Percentiles rank a stretch among this genome's conserved stretches.
Conservation (phyloP, 371 early-diverging fungal species). For the Phascolomyces articulosus region DNA sequence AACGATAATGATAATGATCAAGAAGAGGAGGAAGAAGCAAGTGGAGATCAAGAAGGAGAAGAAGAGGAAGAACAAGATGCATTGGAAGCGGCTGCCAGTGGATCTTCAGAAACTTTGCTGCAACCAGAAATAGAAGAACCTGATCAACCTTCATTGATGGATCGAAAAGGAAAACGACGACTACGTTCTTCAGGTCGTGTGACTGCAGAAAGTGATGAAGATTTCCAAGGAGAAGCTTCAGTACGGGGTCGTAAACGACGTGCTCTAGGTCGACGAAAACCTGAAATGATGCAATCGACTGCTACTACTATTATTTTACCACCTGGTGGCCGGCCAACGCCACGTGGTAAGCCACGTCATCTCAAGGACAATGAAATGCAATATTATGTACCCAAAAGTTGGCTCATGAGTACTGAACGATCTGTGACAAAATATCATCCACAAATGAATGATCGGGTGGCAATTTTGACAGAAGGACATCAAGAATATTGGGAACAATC, state of each 20-base stretch:
- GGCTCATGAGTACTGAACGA: slow-evolving; percentile 63
- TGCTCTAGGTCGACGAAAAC: slow-evolving; percentile 3
- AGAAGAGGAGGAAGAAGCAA: slow-evolving; percentile 20
- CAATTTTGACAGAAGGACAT: slow-evolving; percentile 69
- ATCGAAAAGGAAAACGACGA: slow-evolving; percentile 34
- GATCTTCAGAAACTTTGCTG: slow-evolving; percentile 21
- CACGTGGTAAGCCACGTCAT: slow-evolving; percentile 15
- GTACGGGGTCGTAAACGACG: slow-evolving; percentile 15
- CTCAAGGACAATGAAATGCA: slow-evolving; percentile 38
- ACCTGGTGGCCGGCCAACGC: background rate
- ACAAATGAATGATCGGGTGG: slow-evolving; percentile 69
- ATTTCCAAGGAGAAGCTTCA: slow-evolving; percentile 27
- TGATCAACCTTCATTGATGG: background rate
- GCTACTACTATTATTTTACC: background rate
- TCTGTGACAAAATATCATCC: slow-evolving; percentile 70
- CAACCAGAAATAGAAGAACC: slow-evolving; percentile 15
- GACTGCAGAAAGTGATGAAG: slow-evolving; percentile 2
- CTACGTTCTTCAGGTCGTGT: slow-evolving; percentile 16
- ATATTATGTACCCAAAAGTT: slow-evolving; percentile 54
- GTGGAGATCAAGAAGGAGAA: slow-evolving; percentile 33
- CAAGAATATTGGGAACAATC: slow-evolving; percentile 61
- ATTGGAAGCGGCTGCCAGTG: slow-evolving; percentile 15
- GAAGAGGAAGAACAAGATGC: slow-evolving; percentile 24
- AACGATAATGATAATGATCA: no score
- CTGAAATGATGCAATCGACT: slow-evolving; percentile 12